Conservation (phyloP, 192 early-diverging fungal species). For the Jimgerdemannia lactiflua region DNA sequence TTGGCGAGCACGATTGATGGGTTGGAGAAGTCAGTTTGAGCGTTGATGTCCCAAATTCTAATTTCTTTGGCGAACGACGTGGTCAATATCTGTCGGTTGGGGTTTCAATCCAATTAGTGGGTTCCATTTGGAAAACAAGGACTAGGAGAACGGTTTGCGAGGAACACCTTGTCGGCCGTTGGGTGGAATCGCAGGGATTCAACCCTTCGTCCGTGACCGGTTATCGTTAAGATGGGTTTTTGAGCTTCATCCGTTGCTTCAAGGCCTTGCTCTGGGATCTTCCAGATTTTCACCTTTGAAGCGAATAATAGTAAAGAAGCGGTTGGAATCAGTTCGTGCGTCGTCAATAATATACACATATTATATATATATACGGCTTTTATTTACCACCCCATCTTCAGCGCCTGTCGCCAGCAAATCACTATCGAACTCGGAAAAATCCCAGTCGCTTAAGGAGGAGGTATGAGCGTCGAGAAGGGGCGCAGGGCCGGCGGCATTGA, state of each 20-base stretch:
- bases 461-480: constrained; percentile 36
- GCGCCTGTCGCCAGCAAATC: constrained; percentile 36
- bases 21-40: constrained; percentile 23
- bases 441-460: constrained; percentile 41
- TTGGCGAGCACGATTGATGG: constrained; percentile 13
- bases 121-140: neutral
- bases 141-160: neutral
- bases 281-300: constrained; percentile 46
- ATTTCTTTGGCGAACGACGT: constrained; percentile 41
- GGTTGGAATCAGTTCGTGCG: neutral
- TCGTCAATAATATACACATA: neutral
- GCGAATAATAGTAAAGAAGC: neutral
- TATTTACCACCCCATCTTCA: constrained; percentile 41
- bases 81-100: constrained; percentile 33
- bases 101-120: neutral
- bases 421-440: constrained; percentile 42
- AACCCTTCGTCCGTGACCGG: constrained; percentile 30
- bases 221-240: constrained; percentile 20
- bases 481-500: neutral
- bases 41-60: constrained; percentile 46
- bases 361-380: too few species aligned
- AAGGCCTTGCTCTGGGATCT: constrained; percentile 17
- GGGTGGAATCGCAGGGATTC: constrained; percentile 48
- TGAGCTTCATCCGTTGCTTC: neutral
- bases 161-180: constrained; percentile 36